Conservation (phyloP, 2,329 filamentous ascomycete genomes). For the Fusarium sp. region DNA sequence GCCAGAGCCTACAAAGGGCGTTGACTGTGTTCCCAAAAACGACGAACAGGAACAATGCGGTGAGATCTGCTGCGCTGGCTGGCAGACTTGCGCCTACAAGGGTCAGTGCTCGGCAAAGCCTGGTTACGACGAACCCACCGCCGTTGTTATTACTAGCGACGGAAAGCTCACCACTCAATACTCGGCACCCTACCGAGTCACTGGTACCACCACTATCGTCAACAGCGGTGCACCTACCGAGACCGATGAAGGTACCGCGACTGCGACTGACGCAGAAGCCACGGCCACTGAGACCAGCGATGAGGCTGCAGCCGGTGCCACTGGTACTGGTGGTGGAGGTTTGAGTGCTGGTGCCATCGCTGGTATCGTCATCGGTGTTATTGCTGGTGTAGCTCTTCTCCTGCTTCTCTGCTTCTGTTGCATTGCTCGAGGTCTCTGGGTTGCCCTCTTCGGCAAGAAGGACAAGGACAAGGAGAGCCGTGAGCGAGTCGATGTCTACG, state of each 20-base stretch:
- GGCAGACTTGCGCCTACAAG: slow-evolving; percentile 72
- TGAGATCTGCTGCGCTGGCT: slow-evolving; percentile 74
- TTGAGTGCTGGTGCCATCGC: slow-evolving; percentile 81
- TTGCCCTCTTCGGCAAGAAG: slow-evolving; percentile 71
- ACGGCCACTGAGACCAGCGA: slow-evolving; percentile 62
- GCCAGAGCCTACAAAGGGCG: slow-evolving; percentile 58
- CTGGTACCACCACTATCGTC: slow-evolving; percentile 65
- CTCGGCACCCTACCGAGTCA: slow-evolving; percentile 64
- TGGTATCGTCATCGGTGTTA: slow-evolving; percentile 81
- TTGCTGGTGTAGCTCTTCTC: slow-evolving; percentile 75
- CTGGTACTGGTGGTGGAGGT: slow-evolving; percentile 54
- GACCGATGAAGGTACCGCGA: slow-evolving; percentile 61
- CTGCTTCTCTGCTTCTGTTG: slow-evolving; percentile 81
- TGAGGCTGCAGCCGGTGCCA: slow-evolving; percentile 33
- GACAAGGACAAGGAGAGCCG: slow-evolving; percentile 56
- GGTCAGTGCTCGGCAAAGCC: slow-evolving; percentile 70
- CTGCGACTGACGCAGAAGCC: slow-evolving; percentile 65
- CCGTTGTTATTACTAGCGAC: slow-evolving; percentile 59
- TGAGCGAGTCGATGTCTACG: slow-evolving; percentile 70
- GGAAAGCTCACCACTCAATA: slow-evolving; percentile 67
- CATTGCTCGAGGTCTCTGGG: slow-evolving; percentile 72
- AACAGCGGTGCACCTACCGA: slow-evolving; percentile 63
- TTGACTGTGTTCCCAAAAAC: slow-evolving; percentile 63
- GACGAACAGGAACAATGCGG: slow-evolving; percentile 73
- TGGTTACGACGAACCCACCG: slow-evolving; percentile 58